These are phyloP conservation scores for Odontarrhena argentea DNA, from an alignment of 345 rosid species.

Conservation along the genomic window DNA sequence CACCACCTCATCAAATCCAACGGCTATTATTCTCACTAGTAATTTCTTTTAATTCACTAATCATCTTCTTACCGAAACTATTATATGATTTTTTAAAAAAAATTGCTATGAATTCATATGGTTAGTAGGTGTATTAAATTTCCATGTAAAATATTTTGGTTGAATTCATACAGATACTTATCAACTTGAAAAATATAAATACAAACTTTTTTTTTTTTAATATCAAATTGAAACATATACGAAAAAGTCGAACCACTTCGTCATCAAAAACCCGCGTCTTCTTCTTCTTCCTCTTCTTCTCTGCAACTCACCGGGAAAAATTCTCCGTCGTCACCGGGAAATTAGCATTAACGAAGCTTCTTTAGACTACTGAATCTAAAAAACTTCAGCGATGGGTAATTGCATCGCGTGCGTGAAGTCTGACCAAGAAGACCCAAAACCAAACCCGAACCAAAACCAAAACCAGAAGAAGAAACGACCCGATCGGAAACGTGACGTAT, in stretches of 20 bases:
- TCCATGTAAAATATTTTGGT: neutral
- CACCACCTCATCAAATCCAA: slow-evolving; percentile 19
- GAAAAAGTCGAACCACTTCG: slow-evolving; percentile 43
- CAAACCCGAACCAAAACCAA: slow-evolving; percentile 33
- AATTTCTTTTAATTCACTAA: neutral
- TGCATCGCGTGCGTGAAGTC: slow-evolving; percentile 82
- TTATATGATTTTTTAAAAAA: too few species aligned
- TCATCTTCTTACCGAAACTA: too few species aligned
- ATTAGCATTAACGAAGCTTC: neutral
- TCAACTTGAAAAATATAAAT: slow-evolving; percentile 24
- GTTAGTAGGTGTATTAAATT: neutral
- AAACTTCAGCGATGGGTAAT: slow-evolving; percentile 66
- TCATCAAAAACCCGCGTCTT: slow-evolving; percentile 64
- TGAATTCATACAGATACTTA: neutral
- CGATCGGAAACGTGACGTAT: slow-evolving; percentile 49
- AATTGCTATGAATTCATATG: too few species aligned
- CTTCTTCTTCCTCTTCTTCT: slow-evolving; percentile 17
- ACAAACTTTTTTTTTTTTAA: neutral
- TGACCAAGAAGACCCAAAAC: slow-evolving; percentile 39
- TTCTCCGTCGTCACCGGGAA: slow-evolving; percentile 12
- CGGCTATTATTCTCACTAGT: neutral
- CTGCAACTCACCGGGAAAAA: slow-evolving; percentile 29
- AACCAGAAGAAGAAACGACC: slow-evolving; percentile 40
- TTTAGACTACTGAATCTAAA: slow-evolving; percentile 3
- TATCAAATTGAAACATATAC: slow-evolving; percentile 29